A percentile compares a stretch with the other conserved stretches of the same genome.
phyloP scores from a whole-genome alignment of 371 early-diverging fungal genomes.

The Dentiscutata heterogama region DNA sequence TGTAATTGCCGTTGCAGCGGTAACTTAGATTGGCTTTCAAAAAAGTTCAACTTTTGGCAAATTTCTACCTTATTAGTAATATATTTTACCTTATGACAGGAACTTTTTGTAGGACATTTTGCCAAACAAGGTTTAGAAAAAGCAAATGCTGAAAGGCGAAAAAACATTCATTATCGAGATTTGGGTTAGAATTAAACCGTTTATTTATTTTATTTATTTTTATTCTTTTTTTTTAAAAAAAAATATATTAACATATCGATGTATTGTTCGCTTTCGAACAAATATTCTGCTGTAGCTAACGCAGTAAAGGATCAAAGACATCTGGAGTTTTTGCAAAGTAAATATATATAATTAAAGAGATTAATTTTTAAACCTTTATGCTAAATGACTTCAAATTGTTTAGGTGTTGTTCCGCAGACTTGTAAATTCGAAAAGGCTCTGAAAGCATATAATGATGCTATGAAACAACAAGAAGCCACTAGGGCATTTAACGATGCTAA shows the following conservation, averaged over 20 bases:
- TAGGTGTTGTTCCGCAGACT: constrained; percentile 10
- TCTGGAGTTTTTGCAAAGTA: constrained; percentile 39
- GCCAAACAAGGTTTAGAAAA: constrained; percentile 70
- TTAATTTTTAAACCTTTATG: background rate
- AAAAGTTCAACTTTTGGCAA: background rate
- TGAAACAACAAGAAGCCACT: background rate
- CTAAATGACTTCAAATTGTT: background rate
- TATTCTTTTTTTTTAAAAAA: background rate
- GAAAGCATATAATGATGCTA: background rate
- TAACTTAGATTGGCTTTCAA: constrained; percentile 50
- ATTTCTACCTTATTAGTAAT: background rate
- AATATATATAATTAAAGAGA: background rate
- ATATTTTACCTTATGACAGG: constrained; percentile 56
- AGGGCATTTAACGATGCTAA: constrained; percentile 1
- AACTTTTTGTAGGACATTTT: constrained; percentile 81
- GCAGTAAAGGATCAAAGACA: constrained; percentile 19
- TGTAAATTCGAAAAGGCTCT: background rate
- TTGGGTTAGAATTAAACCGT: constrained; percentile 62
- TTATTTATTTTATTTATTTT: background rate
- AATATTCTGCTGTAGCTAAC: constrained; percentile 17
- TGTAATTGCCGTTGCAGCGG: constrained; percentile 80
- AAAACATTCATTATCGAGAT: constrained; percentile 81
- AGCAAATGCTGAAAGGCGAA: constrained; percentile 77
- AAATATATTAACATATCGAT: background rate
- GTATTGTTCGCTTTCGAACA: background rate